Percentiles rank a stretch among this genome's conserved stretches.
Evolutionary conservation across 139 green algal species (phyloP).

Genomic region (Chloropicon primus): DNA sequence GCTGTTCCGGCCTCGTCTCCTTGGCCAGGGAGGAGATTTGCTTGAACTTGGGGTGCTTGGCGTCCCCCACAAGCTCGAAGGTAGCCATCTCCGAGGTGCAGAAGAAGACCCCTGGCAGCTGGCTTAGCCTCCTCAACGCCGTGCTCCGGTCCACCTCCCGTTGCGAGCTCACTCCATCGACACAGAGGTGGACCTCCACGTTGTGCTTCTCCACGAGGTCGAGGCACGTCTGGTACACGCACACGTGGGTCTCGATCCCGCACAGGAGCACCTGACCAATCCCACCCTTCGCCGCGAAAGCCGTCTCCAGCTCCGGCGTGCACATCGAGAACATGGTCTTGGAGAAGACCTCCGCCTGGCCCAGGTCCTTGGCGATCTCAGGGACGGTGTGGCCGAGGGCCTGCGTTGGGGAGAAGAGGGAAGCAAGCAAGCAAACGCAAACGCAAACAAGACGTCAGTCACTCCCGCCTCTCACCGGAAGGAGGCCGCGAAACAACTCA

Average conservation of each 20-base stretch:
- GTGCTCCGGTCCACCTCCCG: slow-evolving; percentile 41
- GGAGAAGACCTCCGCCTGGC: background rate
- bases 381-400: background rate
- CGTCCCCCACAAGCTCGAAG: slow-evolving; percentile 52
- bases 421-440: background rate
- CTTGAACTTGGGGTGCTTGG: slow-evolving; percentile 60
- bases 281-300: background rate
- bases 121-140: slow-evolving; percentile 34
- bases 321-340: slow-evolving; percentile 25
- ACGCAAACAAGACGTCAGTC: background rate
- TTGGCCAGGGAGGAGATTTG: slow-evolving; percentile 40
- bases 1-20: slow-evolving; percentile 20
- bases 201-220: slow-evolving; percentile 32
- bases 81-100: slow-evolving; percentile 43
- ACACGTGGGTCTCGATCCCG: slow-evolving; percentile 84
- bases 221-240: slow-evolving; percentile 69
- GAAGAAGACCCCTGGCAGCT: slow-evolving; percentile 24
- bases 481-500: slow-evolving; percentile 23
- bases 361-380: background rate
- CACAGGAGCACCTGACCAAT: slow-evolving; percentile 45
- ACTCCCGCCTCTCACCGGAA: background rate
- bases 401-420: background rate
- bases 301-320: slow-evolving; percentile 1
- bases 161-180: slow-evolving; percentile 60
- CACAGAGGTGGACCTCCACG: slow-evolving; percentile 49